Evolutionary conservation across 2,329 filamentous ascomycete genomes (phyloP).

Genomic region (Colletotrichum cereale): DNA sequence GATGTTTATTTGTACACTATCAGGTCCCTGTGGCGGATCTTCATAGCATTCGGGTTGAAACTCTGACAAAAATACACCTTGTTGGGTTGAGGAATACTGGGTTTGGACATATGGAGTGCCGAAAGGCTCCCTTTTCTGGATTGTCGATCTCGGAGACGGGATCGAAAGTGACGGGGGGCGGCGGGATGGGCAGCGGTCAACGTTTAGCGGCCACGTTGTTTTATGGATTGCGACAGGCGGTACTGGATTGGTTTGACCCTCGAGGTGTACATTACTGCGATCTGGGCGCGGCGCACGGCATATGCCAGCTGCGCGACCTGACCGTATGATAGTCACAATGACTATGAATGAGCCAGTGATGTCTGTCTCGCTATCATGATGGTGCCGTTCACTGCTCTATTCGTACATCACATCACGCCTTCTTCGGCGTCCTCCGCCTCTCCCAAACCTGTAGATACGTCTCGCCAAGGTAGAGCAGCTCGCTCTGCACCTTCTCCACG

Average conservation of each 20-base stretch:
- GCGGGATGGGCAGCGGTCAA: slow-evolving; percentile 37
- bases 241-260: slow-evolving; percentile 32
- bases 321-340: slow-evolving; percentile 35
- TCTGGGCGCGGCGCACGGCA: slow-evolving; percentile 24
- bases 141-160: slow-evolving; percentile 31
- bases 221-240: slow-evolving; percentile 37
- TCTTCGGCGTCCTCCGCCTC: slow-evolving; percentile 71
- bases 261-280: slow-evolving; percentile 38
- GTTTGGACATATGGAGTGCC: slow-evolving; percentile 29
- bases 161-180: slow-evolving; percentile 10
- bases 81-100: slow-evolving; percentile 37
- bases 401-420: slow-evolving; percentile 39
- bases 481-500: slow-evolving; percentile 88
- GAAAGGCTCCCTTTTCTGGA: slow-evolving; percentile 13
- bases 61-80: slow-evolving; percentile 35
- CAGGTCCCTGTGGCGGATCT: slow-evolving; percentile 23
- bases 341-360: slow-evolving; percentile 35
- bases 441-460: slow-evolving; percentile 98
- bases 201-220: slow-evolving; percentile 39
- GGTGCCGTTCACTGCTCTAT: not conserved
- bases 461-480: slow-evolving; percentile 93
- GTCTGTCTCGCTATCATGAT: not conserved
- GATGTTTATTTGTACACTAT: slow-evolving; percentile 43
- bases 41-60: slow-evolving; percentile 39
- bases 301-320: slow-evolving; percentile 20